Base-by-base conservation (phyloP, 345 rosid genomes). In the Ceriops tagal region DNA sequence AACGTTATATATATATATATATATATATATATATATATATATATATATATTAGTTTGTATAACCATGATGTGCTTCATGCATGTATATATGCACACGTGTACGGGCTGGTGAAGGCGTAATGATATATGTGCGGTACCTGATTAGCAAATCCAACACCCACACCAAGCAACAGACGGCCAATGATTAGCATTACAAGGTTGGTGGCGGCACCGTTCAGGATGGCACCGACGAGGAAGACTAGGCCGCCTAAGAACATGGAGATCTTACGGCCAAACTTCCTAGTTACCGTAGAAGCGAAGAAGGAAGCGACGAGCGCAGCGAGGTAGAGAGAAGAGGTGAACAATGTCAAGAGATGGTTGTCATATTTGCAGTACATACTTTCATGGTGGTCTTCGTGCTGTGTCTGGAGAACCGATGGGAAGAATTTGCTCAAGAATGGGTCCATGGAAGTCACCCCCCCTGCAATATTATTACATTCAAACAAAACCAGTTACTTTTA, bases 401-500 rank as follows among this genome's bases (percentile, higher is more conserved):
- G 75, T 73, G 80, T 81, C 46, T 52, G 46, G 68, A 77, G 71
- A 3, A 91, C 90, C 0, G 62, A 2, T 1, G 93, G 97, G 77
- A 89, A 91, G 60, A 91, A 91, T 68, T 84, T 68, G 63, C 66
- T 69, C 79, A 91, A 66, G 66, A 89, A 91, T 2, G 86, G 73
- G 34, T 84, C 87, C 97, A 91, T 89, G 15, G 90, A 82, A 28
- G 96, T 91, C 15, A 91, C 97, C n/a, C 97, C 93, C 53, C 93
- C 97, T 84, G 58, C 65, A 71, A 39, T 11, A 27, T 32, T 32
- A 11, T 18, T 13, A 15, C 22, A 26, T 2, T 34, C 8, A 34
- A 34, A 34, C 6, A 34, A 34, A 34, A 6, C 35, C 35, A 6
- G 35, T 34, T 34, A 34, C 8, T 34, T 34, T 34, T 6, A 34